phyloP scores from a whole-genome alignment of 2,329 filamentous ascomycete species.

The Mycosphaerella arachidis region DNA sequence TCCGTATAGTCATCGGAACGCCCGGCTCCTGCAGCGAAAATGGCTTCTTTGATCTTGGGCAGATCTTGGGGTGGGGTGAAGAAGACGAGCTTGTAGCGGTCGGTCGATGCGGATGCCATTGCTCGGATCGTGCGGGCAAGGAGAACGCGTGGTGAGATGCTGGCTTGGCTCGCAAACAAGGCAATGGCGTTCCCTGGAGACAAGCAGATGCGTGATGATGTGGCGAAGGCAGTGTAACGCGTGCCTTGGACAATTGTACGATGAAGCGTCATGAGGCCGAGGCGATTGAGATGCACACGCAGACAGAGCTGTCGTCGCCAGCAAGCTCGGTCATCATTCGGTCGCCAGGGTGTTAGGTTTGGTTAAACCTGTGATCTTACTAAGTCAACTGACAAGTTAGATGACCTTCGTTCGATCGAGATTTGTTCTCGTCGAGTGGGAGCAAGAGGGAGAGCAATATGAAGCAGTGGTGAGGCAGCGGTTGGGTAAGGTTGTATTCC shows the following conservation, averaged over 20 bases:
- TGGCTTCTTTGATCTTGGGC: slow-evolving; percentile 38
- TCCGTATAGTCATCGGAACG: slow-evolving; percentile 42
- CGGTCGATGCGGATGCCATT: neutral
- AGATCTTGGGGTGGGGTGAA: slow-evolving; percentile 39
- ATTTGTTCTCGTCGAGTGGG: too few species aligned
- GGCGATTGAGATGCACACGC: neutral
- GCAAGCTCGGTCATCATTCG: neutral
- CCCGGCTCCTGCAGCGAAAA: slow-evolving; percentile 46
- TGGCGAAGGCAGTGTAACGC: neutral
- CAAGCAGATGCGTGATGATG: neutral
- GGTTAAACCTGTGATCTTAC: too few species aligned
- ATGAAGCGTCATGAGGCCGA: neutral
- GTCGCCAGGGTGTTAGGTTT: neutral
- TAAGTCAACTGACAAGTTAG: too few species aligned
- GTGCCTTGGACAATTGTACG: neutral
- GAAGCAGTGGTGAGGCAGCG: too few species aligned
- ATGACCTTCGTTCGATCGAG: too few species aligned
- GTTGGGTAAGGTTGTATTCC: too few species aligned
- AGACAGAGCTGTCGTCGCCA: neutral
- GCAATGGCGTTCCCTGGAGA: neutral
- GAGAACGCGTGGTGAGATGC: neutral
- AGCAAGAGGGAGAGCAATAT: too few species aligned
- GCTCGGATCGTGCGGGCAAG: neutral
- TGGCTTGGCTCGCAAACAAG: neutral
- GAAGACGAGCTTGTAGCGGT: slow-evolving; percentile 43